Evolutionary conservation across 106 monocot genomes (phyloP).

Genomic region (Amphibolis antarctica): DNA sequence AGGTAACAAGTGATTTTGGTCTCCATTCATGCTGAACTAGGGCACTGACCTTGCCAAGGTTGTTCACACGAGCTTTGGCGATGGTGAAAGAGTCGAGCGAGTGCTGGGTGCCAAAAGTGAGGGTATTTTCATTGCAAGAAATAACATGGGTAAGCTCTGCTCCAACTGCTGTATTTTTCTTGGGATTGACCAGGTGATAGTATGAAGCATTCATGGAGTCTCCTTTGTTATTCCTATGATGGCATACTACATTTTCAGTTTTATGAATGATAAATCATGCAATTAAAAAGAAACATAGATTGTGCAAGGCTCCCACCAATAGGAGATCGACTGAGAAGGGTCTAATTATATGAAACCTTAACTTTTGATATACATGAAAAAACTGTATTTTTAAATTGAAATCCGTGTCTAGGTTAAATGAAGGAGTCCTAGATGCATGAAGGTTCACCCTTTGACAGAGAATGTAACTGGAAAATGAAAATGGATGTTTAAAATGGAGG

Average conservation of each 20-base stretch:
- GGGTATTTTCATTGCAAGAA: conserved; percentile 63
- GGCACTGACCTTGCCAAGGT: conserved; percentile 68
- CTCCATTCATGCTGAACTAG: conserved; percentile 90
- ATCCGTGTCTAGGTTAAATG: too few species aligned
- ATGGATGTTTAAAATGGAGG: background rate
- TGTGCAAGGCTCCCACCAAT: too few species aligned
- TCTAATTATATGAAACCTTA: too few species aligned
- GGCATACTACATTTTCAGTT: too few species aligned
- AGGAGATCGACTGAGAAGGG: too few species aligned
- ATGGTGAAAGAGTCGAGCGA: conserved; percentile 55
- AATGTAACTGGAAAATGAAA: too few species aligned
- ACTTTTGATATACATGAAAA: too few species aligned
- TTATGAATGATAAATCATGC: background rate
- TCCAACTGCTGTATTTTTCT: conserved; percentile 65
- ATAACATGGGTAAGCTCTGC: conserved; percentile 73
- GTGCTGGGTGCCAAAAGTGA: conserved; percentile 84
- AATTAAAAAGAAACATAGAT: background rate
- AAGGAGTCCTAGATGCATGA: too few species aligned
- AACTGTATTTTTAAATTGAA: too few species aligned
- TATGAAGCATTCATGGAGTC: conserved; percentile 53
- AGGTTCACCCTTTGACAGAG: too few species aligned
- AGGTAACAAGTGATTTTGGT: conserved; percentile 74
- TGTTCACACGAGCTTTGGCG: conserved; percentile 79
- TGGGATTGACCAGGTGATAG: conserved; percentile 61
- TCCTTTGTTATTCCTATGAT: conserved; percentile 90